These are phyloP conservation scores for Penicillium sp. DNA, from an alignment of 2,329 filamentous ascomycete genomes.

Conservation along the genomic window DNA sequence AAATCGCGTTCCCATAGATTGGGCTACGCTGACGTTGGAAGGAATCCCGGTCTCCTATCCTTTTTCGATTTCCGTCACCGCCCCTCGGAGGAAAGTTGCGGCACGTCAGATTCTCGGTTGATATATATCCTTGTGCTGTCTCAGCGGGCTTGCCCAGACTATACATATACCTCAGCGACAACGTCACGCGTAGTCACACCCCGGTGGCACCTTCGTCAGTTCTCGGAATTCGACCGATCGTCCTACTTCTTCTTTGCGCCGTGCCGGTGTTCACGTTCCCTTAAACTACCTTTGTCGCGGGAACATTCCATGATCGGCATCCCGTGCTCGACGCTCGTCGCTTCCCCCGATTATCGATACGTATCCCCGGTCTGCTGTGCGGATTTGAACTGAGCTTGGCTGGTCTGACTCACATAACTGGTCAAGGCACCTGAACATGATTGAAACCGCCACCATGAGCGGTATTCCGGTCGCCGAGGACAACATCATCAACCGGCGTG, in stretches of 20 bases:
- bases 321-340: slow-evolving; percentile 28
- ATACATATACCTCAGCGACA: neutral
- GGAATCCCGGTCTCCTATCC: neutral
- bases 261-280: slow-evolving; percentile 8
- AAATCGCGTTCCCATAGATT: slow-evolving; percentile 13
- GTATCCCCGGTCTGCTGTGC: slow-evolving; percentile 31
- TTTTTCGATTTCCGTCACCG: neutral
- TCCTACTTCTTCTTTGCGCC: slow-evolving; percentile 1
- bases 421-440: slow-evolving; percentile 33
- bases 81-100: slow-evolving; percentile 16
- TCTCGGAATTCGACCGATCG: slow-evolving; percentile 5
- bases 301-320: slow-evolving; percentile 31
- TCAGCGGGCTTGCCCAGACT: neutral
- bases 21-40: slow-evolving; percentile 18
- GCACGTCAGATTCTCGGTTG: slow-evolving; percentile 15
- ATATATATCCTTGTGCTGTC: slow-evolving; percentile 10
- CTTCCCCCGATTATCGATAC: slow-evolving; percentile 15
- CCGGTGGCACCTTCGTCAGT: neutral
- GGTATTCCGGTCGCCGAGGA: slow-evolving; percentile 63
- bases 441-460: slow-evolving; percentile 33
- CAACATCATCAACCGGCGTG: slow-evolving; percentile 97
- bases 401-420: slow-evolving; percentile 21
- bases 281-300: slow-evolving; percentile 19
- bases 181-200: neutral
- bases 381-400: slow-evolving; percentile 30